Conservation (phyloP, 768 basidiomycete species). For the Termitomyces heimii region DNA sequence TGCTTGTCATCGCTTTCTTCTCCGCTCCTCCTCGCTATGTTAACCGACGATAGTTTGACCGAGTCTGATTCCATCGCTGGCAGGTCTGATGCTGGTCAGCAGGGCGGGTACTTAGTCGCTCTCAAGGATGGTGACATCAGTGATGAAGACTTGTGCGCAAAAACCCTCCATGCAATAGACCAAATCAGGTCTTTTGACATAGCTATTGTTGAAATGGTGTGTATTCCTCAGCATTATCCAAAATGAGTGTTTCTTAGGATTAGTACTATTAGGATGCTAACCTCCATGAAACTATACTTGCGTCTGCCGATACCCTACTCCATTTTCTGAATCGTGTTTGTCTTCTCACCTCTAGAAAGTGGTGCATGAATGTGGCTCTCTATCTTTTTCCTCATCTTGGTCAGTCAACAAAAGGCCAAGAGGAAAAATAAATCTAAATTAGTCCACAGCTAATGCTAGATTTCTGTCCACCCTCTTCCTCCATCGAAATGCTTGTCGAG, state of each 20-base stretch:
- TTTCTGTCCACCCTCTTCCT: slow-evolving; percentile 42
- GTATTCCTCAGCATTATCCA: background rate
- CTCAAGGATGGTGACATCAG: background rate
- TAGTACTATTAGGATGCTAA: slow-evolving; percentile 9
- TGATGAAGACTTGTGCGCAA: slow-evolving; percentile 4
- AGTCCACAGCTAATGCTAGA: slow-evolving; percentile 18
- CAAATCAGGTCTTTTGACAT: slow-evolving; percentile 9
- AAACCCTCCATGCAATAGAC: slow-evolving; percentile 8
- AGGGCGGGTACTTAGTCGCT: background rate
- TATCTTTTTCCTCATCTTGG: slow-evolving; percentile 12
- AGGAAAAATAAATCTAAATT: slow-evolving; percentile 3
- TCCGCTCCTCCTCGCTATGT: slow-evolving; percentile 9
- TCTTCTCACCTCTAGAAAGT: background rate
- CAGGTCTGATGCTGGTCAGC: background rate
- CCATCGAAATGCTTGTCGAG: slow-evolving; percentile 43
- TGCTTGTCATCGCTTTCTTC: background rate
- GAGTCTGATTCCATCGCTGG: slow-evolving; percentile 42
- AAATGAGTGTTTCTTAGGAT: background rate
- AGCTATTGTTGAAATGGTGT: slow-evolving; percentile 9
- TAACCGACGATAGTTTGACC: slow-evolving; percentile 36
- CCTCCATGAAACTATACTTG: slow-evolving; percentile 13
- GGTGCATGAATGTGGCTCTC: background rate
- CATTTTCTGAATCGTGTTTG: slow-evolving; percentile 13
- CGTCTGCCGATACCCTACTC: slow-evolving; percentile 16
- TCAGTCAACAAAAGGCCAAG: slow-evolving; percentile 17